These are phyloP conservation scores for Scedosporium apiospermum DNA, from an alignment of 2,329 filamentous ascomycete species.

Conservation along the genomic window DNA sequence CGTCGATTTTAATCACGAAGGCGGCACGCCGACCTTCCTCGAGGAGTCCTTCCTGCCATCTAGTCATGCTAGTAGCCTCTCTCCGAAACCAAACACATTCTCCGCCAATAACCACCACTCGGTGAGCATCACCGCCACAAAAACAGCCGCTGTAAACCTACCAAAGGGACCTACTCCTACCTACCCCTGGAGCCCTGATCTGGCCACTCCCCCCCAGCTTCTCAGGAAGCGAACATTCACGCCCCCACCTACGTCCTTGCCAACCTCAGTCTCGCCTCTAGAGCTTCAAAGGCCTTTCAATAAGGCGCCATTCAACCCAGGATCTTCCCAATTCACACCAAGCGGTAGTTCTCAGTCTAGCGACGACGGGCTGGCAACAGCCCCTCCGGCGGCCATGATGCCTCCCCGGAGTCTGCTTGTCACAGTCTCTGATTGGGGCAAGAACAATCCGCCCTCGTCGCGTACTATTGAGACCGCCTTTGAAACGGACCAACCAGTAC, in stretches of 20 bases:
- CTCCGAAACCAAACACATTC: neutral
- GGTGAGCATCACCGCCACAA: neutral
- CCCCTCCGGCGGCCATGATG: slow-evolving; percentile 23
- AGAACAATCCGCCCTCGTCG: slow-evolving; percentile 24
- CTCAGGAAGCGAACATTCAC: neutral
- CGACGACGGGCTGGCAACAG: slow-evolving; percentile 35
- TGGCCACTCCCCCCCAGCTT: slow-evolving; percentile 35
- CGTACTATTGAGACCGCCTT: slow-evolving; percentile 31
- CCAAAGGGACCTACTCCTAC: slow-evolving; percentile 7
- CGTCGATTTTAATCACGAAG: slow-evolving; percentile 35
- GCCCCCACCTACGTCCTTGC: slow-evolving; percentile 11
- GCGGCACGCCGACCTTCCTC: slow-evolving; percentile 35
- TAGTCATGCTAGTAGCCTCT: neutral
- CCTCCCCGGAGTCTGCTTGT: slow-evolving; percentile 42
- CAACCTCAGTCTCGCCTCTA: slow-evolving; percentile 30
- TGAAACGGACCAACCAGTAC: slow-evolving; percentile 9
- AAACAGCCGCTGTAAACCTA: neutral
- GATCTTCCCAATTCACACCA: slow-evolving; percentile 32
- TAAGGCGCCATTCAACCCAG: slow-evolving; percentile 16
- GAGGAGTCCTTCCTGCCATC: slow-evolving; percentile 17
- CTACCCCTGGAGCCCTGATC: slow-evolving; percentile 42
- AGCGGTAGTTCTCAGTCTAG: slow-evolving; percentile 40
- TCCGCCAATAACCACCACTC: neutral
- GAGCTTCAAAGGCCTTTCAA: slow-evolving; percentile 31
- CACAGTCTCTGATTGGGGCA: slow-evolving; percentile 47